phyloP scores from a whole-genome alignment of 2,329 filamentous ascomycete genomes.

The Penicillium sp. region DNA sequence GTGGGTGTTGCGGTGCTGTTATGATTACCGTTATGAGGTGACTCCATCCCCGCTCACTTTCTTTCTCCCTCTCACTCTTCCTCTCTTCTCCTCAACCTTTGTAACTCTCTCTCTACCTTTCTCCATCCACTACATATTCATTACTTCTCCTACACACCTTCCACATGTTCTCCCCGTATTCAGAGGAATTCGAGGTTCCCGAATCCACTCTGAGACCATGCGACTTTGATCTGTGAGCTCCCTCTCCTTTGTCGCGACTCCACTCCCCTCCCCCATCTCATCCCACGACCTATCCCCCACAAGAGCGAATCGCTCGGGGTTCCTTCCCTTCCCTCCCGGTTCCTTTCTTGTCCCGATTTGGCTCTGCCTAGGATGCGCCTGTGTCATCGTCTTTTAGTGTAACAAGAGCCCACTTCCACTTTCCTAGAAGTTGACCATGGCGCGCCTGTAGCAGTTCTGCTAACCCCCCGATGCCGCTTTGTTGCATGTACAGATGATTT shows the following conservation, averaged over 20 bases:
- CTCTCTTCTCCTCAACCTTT: constrained; percentile 3
- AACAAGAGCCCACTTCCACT: constrained; percentile 26
- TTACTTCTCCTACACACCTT: constrained; percentile 6
- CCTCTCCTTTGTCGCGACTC: constrained; percentile 4
- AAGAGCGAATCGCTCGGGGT: neutral
- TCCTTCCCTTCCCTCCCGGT: constrained; percentile 7
- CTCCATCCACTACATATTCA: constrained; percentile 1
- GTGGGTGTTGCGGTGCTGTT: neutral
- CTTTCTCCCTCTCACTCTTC: constrained; percentile 15
- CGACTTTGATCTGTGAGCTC: constrained; percentile 29
- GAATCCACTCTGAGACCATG: constrained; percentile 30
- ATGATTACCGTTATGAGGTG: constrained; percentile 19
- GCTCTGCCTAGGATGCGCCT: constrained; percentile 38
- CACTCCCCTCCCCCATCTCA: constrained; percentile 9
- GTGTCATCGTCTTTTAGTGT: constrained; percentile 41
- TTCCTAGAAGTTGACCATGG: constrained; percentile 33
- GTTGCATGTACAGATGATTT: constrained; percentile 43
- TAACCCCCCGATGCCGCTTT: constrained; percentile 33
- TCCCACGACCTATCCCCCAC: neutral
- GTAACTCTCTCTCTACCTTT: neutral
- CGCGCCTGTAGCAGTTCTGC: constrained; percentile 35
- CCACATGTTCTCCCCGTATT: constrained; percentile 31
- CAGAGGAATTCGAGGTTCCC: constrained; percentile 30
- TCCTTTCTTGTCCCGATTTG: constrained; percentile 24
- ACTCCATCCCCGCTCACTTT: constrained; percentile 25